Conservation (phyloP, 768 basidiomycete genomes). For the Suillus subluteus region DNA sequence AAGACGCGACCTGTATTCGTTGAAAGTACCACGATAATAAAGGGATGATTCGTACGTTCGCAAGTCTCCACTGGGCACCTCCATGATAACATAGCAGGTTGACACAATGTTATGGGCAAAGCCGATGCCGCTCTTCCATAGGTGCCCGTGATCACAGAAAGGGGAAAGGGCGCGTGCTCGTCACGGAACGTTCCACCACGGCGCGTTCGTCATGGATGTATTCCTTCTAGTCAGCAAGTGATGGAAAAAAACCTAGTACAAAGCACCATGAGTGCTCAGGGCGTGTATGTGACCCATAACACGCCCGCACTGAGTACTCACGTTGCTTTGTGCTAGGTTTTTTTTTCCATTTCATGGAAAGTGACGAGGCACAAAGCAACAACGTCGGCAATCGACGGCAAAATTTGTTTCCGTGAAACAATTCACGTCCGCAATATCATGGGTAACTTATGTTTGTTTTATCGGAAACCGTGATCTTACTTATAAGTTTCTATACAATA, state of each 20-base stretch:
- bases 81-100: conserved; percentile 8
- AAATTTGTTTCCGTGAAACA: conserved; percentile 2
- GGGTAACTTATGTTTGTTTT: background rate
- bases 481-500: no score
- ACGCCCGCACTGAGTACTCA: no score
- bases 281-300: no score
- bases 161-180: conserved; percentile 13
- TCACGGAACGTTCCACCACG: conserved; percentile 15
- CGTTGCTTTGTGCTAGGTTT: no score
- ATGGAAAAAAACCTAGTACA: no score
- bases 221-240: background rate
- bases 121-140: background rate
- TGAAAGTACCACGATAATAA: conserved; percentile 10
- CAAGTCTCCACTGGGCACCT: conserved; percentile 22
- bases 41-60: conserved; percentile 12
- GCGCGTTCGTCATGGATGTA: conserved; percentile 2
- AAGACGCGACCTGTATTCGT: conserved; percentile 3
- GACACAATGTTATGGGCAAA: conserved; percentile 4
- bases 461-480: background rate
- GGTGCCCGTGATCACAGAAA: conserved; percentile 11
- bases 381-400: background rate
- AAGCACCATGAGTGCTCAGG: no score
- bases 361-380: conserved; percentile 23
- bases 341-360: conserved; percentile 6
- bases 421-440: conserved; percentile 1